Evolutionary conservation across 257 asterid species (phyloP), one percentile per base, ranked within the genome.

Genomic region (Dorcoceras hygrometricum): DNA sequence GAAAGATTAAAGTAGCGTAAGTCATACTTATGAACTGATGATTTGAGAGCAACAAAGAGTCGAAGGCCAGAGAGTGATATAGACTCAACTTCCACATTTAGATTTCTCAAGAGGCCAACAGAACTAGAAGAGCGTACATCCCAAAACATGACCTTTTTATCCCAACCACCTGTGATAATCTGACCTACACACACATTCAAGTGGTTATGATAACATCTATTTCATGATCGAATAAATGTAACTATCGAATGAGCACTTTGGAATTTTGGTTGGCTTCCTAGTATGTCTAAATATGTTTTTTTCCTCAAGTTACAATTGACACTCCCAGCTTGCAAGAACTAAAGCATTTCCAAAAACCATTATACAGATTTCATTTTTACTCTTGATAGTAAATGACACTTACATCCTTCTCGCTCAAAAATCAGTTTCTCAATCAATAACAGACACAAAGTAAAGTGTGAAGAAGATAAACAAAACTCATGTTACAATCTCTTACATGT

Each of bases 131-230:
- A 71, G 32, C 95, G 89, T 27, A 83, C 75, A 83, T 94, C 99
- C 97, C 97, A 94, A 63, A 89, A 79, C 73, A 72, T 85, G 16
- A 94, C 76, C 75, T 81, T 94, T 68, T 69, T 85, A 76, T 90
- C 99, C 96, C 92, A 90, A 60, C 95, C 87, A 73, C 87, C 85
- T 11, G 82, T 76, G 73, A 88, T 67, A 57, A 82, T 43, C 69
- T 88, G 91, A 79, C 86, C 99, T 94, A 68, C 68, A 39, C 50
- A 75, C 10, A 51, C 54, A 71, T 12, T n/a, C 11, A 63, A 59
- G 50, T 23, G 28, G 36, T 61, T 22, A 20, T 39, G 50, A 36
- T 34, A 22, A 65, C 2, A 4, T 29, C 43, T 22, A 18, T 48
- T 58, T 46, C 70, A 27, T 23, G 73, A 32, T 43, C 23, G 23